Evolutionary conservation across 495 filamentous ascomycete species (phyloP).

Genomic region (Aspergillus sclerotiicarbonarius): DNA sequence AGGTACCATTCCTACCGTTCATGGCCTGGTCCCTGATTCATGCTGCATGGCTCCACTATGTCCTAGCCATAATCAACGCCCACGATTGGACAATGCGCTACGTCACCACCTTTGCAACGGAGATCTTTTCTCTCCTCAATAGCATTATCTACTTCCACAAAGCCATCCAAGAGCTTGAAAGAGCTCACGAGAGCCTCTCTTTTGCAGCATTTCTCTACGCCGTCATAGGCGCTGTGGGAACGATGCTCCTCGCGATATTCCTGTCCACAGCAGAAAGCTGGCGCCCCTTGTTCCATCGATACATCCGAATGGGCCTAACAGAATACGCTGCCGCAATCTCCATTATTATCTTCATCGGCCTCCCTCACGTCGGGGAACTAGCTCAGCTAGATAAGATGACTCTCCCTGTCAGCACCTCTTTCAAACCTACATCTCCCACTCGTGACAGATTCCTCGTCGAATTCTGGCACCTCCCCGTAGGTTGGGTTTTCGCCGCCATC

Average conservation of each 20-base stretch:
- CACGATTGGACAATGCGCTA: constrained; percentile 79
- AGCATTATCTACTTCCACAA: constrained; percentile 77
- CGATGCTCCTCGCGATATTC: constrained; percentile 64
- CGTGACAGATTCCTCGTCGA: constrained; percentile 60
- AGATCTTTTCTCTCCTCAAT: constrained; percentile 70
- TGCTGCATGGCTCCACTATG: constrained; percentile 66
- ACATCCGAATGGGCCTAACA: constrained; percentile 60
- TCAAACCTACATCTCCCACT: constrained; percentile 57
- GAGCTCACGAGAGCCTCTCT: constrained; percentile 55
- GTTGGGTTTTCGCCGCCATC: constrained; percentile 64
- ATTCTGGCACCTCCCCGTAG: constrained; percentile 62
- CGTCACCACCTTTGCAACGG: constrained; percentile 68
- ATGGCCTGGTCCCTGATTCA: constrained; percentile 77
- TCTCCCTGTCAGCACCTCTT: constrained; percentile 56
- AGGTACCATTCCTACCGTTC: constrained; percentile 67
- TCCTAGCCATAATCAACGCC: constrained; percentile 69
- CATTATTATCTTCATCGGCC: constrained; percentile 65
- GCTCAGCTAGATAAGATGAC: constrained; percentile 60
- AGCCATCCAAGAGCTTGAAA: constrained; percentile 65
- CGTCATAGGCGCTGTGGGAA: constrained; percentile 66
- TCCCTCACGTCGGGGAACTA: constrained; percentile 66
- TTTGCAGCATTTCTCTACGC: constrained; percentile 71
- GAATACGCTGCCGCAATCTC: constrained; percentile 73
- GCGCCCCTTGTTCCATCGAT: constrained; percentile 64
- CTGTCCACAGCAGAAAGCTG: constrained; percentile 64